Evolutionary conservation across 2,329 filamentous ascomycete genomes (phyloP), one percentile per base, ranked within the genome.

Genomic region (Ophiosphaerella herpotricha): DNA sequence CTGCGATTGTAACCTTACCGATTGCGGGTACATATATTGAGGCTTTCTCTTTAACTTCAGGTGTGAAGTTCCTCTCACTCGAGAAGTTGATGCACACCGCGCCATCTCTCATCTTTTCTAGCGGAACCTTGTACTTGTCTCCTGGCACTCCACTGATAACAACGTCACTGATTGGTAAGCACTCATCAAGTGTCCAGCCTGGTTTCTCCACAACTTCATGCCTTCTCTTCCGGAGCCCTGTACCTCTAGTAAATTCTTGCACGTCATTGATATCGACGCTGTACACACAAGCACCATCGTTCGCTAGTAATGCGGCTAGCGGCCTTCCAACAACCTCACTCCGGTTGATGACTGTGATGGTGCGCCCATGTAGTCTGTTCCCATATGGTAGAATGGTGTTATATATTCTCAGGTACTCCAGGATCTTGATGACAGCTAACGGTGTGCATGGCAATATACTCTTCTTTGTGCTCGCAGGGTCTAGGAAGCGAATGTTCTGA

Each of bases 71-170:
- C 79, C 92, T 90, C 75, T 89, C 91, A 43, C 90, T 96, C 7
- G 91, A 95, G 74, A 99, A 97, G 77, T 99, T 99, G 78, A 99
- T 92, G 80, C 94, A 99, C n/a, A 96, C 90, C 26, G 90, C 92
- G 40, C 94, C 94, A 48, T 96, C 90, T 39, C 91, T 85, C 65
- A 99, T 80, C 55, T 94, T 78, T 43, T 90, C 84, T 3, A 87
- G 88, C 5, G 92, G 90, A 23, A 99, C 89, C 79, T 97, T 97
- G 82, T 88, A 99, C 53, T 81, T 84, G 57, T 96, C 89, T 21
- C 86, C 85, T 0, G 94, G 94, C 2, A 99, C 94, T 58, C 94
- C 94, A 46, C 89, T 89, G 65, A 99, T 95, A 54, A 99, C 88
- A 14, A 97, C 93, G 72, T 99, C 94, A 69, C 91, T 96, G 52